Base-by-base conservation (phyloP, 2,329 filamentous ascomycete genomes). In the Pezicula radicicola region DNA sequence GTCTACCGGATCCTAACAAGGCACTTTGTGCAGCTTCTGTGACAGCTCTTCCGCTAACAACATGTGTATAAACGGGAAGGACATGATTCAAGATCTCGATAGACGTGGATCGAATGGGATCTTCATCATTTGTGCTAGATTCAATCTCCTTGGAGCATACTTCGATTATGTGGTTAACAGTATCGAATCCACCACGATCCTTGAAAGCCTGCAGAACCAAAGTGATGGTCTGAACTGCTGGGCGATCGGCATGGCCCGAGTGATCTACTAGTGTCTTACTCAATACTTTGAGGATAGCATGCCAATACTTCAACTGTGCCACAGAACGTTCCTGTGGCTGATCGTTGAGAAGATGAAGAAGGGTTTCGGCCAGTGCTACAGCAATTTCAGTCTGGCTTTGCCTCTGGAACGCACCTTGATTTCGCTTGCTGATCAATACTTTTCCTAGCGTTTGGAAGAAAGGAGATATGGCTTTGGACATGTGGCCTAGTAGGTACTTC, bases 391-490 rank as follows among this genome's bases (percentile, higher is more conserved):
- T 60, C 55, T 87, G 82, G 33, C 51, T 78, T 74, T 49, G 74
- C 71, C 56, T 81, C 70, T 50, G 75, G 58, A 76, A 86, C 2
- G 73, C 62, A 60, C 97, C 91, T 27, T 83, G 78, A 55, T 84
- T 84, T 46, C 91, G 84, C 53, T 90, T 88, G 41, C 84, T 83
- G 4, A 96, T 77, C 19, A 97, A 75, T 15, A 88, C 83, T 68
- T 91, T 94, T 12, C 93, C 93, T 41, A 97, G 75, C 1, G 85
- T 87, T 63, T 96, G 90, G 65, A 96, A 88, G 60, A 97, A 88
- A 0, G 88, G 86, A 16, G 90, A 88, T n/a, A 92, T 87, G 3
- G 87, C 86, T 8, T 85, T 84, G 19, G 92, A 85, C 60, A 95
- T 81, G 33, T 89, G 86, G 62, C 88, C 87, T 12, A 97, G 77